Base-by-base conservation (phyloP, 2,329 filamentous ascomycete genomes). In the Colletotrichum cereale region DNA sequence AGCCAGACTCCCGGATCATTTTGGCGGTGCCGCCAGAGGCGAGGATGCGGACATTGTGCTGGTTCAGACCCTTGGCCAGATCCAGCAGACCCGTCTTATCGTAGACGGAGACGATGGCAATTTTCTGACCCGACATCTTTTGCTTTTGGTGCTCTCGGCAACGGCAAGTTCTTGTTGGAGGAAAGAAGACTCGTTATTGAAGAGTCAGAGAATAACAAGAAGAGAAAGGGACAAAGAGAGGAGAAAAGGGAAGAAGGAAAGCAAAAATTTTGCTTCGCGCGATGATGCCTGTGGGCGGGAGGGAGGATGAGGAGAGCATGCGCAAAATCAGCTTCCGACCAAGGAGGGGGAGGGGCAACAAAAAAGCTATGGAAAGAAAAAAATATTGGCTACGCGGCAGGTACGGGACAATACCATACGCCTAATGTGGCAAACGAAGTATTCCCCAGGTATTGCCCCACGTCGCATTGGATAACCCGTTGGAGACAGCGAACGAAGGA, bases 61-160 rank as follows among this genome's bases (percentile, higher is more conserved):
- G 90, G 80, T 93, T 89, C 62, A 98, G 90, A 77, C 95, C 95
- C 84, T 97, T 97, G 78, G 95, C 94, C 77, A 98, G 88, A 84
- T 98, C 95, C 76, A 98, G 86, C 76, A 97, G 89, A 73, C 95
- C 96, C 67, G 96, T 98, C 91, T 99, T 99, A 89, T 99, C 94
- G 82, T 96, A 98, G 86, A 98, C 96, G 75, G 96, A 98, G 81
- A 99, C 89, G 80, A 99, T 98, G 76, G 96, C 96, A 87, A 88
- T 89, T 80, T 88, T 86, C 80, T 89, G 88, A 72, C 82, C 78
- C 56, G 71, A 73, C 73, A 74, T 74, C 61, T 61, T 73, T 70
- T 53, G 40, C 62, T 68, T 72, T 42, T 60, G 58, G 47, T 60
- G 31, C 69, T 67, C 62, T 69, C 64, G 8, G 53, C 71, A 73